A percentile compares a stretch with the other conserved stretches of the same genome.
These are phyloP conservation scores for Mollisiaceae sp. DNA, from an alignment of 2,329 filamentous ascomycete genomes.

Conservation along the genomic window DNA sequence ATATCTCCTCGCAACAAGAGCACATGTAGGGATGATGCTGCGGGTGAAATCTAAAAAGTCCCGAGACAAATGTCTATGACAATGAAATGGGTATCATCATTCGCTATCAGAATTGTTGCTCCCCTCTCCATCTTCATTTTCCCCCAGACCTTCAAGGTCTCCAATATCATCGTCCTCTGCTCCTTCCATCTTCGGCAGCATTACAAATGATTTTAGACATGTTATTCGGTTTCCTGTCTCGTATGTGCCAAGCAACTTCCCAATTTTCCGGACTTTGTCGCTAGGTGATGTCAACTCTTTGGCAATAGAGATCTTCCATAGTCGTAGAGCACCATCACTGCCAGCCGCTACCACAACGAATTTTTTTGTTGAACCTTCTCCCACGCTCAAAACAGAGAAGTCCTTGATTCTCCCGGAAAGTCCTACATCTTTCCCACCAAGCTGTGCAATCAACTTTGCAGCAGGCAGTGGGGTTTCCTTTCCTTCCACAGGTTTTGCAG, in stretches of 20 bases:
- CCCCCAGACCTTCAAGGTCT: slow-evolving; percentile 37
- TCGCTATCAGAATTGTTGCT: slow-evolving; percentile 39
- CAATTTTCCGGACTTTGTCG: slow-evolving; percentile 40
- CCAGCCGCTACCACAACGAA: slow-evolving; percentile 73
- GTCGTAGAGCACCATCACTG: slow-evolving; percentile 83
- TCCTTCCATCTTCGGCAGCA: slow-evolving; percentile 71
- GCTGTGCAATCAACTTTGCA: slow-evolving; percentile 72
- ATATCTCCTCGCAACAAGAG: too few relatives aligned
- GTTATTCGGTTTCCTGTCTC: slow-evolving; percentile 90
- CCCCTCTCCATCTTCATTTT: slow-evolving; percentile 34
- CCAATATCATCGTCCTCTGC: slow-evolving; percentile 53
- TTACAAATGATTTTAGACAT: slow-evolving; percentile 83
- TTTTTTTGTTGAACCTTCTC: slow-evolving; percentile 46
- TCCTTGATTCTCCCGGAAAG: slow-evolving; percentile 84
- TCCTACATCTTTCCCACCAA: slow-evolving; percentile 77
- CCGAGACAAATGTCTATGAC: background rate
- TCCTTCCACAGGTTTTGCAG: slow-evolving; percentile 40
- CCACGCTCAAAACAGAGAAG: slow-evolving; percentile 64
- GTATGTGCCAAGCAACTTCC: slow-evolving; percentile 73
- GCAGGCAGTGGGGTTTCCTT: slow-evolving; percentile 57
- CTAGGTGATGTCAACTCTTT: slow-evolving; percentile 42
- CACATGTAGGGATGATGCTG: too few relatives aligned
- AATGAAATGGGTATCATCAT: slow-evolving; percentile 40
- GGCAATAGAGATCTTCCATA: slow-evolving; percentile 68
- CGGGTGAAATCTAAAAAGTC: background rate